phyloP scores from a whole-genome alignment of 176 grass and related monocot genomes.

The Eragrostis curvula region DNA sequence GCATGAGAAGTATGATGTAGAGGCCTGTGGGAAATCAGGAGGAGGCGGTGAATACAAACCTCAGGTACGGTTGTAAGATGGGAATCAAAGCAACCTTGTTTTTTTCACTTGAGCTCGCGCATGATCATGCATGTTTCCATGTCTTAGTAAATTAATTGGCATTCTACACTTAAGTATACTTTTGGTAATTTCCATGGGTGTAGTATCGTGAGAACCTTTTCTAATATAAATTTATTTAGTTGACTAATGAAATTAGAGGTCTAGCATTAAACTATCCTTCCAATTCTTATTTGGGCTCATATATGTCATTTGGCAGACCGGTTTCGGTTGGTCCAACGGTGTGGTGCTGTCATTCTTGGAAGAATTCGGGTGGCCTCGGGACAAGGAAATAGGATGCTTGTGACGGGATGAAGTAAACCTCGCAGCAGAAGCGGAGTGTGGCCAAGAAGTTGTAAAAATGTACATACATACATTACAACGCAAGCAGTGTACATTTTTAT shows the following conservation, averaged over 20 bases:
- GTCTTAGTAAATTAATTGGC: not conserved
- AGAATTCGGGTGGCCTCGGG: slow-evolving; percentile 82
- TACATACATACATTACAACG: not conserved
- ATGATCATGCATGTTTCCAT: not conserved
- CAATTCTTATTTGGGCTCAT: slow-evolving; percentile 12
- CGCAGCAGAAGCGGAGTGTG: not conserved
- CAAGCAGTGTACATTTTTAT: not conserved
- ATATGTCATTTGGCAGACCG: slow-evolving; percentile 63
- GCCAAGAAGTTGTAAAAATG: not conserved
- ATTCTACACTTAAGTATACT: not conserved
- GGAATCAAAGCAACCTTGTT: not conserved
- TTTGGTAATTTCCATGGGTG: not conserved
- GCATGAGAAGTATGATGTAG: slow-evolving; percentile 91
- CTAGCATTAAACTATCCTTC: not conserved
- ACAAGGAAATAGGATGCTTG: slow-evolving; percentile 56
- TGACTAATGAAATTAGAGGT: not conserved
- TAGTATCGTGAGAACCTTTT: not conserved
- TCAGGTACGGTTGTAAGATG: slow-evolving; percentile 57
- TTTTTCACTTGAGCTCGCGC: not conserved
- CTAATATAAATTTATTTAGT: not conserved
- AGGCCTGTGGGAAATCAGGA: slow-evolving; percentile 66
- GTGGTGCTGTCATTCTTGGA: slow-evolving; percentile 88
- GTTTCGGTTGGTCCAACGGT: slow-evolving; percentile 99
- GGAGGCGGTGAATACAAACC: slow-evolving; percentile 86
- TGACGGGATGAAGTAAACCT: not conserved